Evolutionary conservation across 441 rosid genomes (phyloP).

Genomic region (Macaranga tanarius): DNA sequence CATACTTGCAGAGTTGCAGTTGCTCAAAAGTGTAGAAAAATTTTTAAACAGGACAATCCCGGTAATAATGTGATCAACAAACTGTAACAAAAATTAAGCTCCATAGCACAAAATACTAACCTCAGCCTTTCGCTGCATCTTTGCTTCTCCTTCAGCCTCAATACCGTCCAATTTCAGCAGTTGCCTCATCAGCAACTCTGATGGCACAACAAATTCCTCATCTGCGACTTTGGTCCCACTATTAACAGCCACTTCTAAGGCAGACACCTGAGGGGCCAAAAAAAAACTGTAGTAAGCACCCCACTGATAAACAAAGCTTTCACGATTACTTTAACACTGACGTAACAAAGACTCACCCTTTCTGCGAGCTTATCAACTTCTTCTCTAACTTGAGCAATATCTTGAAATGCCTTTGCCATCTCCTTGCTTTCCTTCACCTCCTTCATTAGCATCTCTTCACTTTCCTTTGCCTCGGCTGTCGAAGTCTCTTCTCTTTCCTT

Average conservation of each 20-base stretch:
- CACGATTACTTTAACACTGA: background rate
- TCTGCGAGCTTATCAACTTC: constrained; percentile 78
- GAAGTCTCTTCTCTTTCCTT: constrained; percentile 18
- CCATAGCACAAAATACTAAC: constrained; percentile 38
- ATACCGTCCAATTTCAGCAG: constrained; percentile 78
- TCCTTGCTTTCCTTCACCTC: constrained; percentile 40
- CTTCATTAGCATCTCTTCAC: constrained; percentile 38
- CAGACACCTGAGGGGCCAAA: constrained; percentile 48
- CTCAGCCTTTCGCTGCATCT: constrained; percentile 77
- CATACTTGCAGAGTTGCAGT: background rate
- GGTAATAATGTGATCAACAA: background rate
- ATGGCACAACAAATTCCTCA: constrained; percentile 55
- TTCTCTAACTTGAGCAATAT: constrained; percentile 43
- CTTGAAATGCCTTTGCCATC: constrained; percentile 49
- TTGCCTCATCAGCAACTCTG: constrained; percentile 87
- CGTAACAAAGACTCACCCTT: constrained; percentile 42
- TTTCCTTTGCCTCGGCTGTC: constrained; percentile 25
- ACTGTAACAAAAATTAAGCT: background rate
- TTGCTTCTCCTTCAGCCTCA: constrained; percentile 88
- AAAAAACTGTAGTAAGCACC: background rate
- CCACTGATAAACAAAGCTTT: background rate
- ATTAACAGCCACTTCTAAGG: constrained; percentile 61
- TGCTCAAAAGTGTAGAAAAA: background rate
- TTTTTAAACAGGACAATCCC: background rate
- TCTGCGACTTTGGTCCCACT: constrained; percentile 60